phyloP scores from a whole-genome alignment of 345 rosid species.

The Camelina sativa region DNA sequence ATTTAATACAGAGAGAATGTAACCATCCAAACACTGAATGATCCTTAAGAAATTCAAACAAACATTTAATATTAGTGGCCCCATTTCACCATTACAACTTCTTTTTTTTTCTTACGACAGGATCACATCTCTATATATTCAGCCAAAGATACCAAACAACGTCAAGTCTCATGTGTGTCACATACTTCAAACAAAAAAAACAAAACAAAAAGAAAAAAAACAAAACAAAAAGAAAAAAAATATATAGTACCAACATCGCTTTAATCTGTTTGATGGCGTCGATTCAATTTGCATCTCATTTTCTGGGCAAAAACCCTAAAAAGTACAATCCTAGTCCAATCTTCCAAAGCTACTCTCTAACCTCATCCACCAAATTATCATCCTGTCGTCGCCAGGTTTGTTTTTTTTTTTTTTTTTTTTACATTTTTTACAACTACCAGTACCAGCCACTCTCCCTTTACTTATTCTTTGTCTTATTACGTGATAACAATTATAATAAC shows the following conservation, averaged over 20 bases:
- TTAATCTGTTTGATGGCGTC: conserved; percentile 28
- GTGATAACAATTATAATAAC: not conserved
- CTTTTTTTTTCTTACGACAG: not conserved
- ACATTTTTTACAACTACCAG: not conserved
- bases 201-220: too few relatives aligned
- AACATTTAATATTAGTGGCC: not conserved
- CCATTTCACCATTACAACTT: not conserved
- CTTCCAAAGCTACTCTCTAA: conserved; percentile 12
- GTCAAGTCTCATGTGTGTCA: conserved; percentile 8
- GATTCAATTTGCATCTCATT: conserved; percentile 25
- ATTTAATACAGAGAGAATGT: not conserved
- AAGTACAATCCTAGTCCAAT: conserved; percentile 12
- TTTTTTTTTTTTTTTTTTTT: not conserved
- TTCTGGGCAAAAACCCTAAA: conserved; percentile 25
- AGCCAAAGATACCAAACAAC: not conserved
- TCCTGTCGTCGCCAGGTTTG: conserved; percentile 42
- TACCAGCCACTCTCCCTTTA: not conserved
- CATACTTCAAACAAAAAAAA: not conserved
- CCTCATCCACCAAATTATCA: conserved; percentile 27
- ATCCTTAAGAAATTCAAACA: not conserved
- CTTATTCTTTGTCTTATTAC: not conserved
- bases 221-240: not conserved
- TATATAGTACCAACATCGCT: not conserved
- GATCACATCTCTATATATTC: conserved; percentile 2
- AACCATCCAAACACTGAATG: not conserved